Evolutionary conservation across 108 stramenopile genomes (phyloP), one percentile per base, ranked within the genome.

Genomic region (Stephanodiscus triporus): DNA sequence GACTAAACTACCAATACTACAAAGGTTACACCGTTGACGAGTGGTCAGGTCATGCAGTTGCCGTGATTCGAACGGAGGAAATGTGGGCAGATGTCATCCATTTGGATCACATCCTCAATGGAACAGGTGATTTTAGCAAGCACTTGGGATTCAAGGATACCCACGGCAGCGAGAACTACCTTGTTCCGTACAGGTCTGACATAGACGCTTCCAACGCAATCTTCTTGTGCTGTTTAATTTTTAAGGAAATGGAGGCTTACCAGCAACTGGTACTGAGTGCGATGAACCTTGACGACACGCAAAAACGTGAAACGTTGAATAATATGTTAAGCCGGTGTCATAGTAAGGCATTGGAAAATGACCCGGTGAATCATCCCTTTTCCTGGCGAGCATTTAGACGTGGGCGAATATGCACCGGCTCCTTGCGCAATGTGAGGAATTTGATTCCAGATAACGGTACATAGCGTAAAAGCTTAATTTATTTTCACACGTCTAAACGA

Each of bases 401-500:
- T n/a, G n/a, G n/a, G n/a, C n/a, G n/a, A n/a, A n/a, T n/a, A n/a
- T n/a, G n/a, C n/a, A n/a, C n/a, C n/a, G n/a, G n/a, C n/a, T n/a
- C n/a, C n/a, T n/a, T n/a, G n/a, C n/a, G n/a, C n/a, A n/a, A n/a
- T n/a, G n/a, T n/a, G n/a, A n/a, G n/a, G n/a, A n/a, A n/a, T n/a
- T n/a, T 19, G 6, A 55, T 2, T 2, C 32, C 32, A 2, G 32
- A 40, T 40, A 9, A 9, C 8, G 4, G 1, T 40, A 40, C 40
- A 9, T 1, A 40, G 40, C 40, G 32, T 5, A 34, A 4, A 34
- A 34, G 32, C 32, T 34, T 43, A 9, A 10, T 13, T 63, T 9
- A 29, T 11, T 24, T 49, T 58, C 42, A 77, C 29, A 63, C 62
- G 59, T 68, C 63, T 36, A 76, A 70, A 17, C 54, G 74, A 68